Evolutionary conservation across 2,329 filamentous ascomycete genomes (phyloP).

Genomic region (Ophiostoma sp.): DNA sequence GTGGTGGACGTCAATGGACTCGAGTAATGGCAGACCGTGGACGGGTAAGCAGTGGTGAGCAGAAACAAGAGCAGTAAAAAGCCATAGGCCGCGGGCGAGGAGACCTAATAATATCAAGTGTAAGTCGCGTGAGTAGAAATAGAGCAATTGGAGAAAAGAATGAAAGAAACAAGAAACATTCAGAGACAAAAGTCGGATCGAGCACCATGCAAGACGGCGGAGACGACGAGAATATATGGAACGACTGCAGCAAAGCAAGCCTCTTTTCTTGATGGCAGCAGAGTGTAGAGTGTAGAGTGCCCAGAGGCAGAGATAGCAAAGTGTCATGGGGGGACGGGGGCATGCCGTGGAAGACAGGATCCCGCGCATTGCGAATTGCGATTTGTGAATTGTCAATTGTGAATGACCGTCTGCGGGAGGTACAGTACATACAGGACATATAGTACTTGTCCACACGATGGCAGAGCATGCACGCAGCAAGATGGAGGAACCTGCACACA

Average conservation of each 20-base stretch:
- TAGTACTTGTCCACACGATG: too few species aligned
- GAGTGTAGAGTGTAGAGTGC: neutral
- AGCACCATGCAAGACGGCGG: constrained; percentile 21
- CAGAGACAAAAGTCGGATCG: constrained; percentile 5
- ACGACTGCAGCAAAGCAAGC: neutral
- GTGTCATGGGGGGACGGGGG: too few species aligned
- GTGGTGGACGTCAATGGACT: neutral
- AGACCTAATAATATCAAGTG: neutral
- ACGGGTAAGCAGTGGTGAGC: neutral
- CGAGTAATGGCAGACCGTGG: neutral
- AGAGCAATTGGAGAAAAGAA: neutral
- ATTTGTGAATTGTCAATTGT: too few species aligned
- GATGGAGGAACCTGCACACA: too few species aligned
- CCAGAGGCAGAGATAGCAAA: too few species aligned
- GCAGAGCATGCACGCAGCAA: too few species aligned
- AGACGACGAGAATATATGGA: constrained; percentile 21
- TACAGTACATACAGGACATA: too few species aligned
- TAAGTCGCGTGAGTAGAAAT: neutral
- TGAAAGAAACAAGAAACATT: neutral
- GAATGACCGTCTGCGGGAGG: too few species aligned
- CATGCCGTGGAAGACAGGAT: too few species aligned
- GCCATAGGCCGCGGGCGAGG: neutral
- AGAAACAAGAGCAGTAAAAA: neutral
- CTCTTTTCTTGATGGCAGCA: neutral
- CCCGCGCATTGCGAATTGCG: too few species aligned